Evolutionary conservation across 78 protist species (phyloP).

Genomic region (slime mould (Dictyostelium discoideum)): dicty_2.7 NC_007090.3:526001-526500

Average conservation of each 20-base stretch:
- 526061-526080: constrained; percentile 89
- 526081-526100: constrained; percentile 87
- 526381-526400: constrained; percentile 87
- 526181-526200: constrained; percentile 64
- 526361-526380: constrained; percentile 10
- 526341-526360: constrained; percentile 50
- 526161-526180: constrained; percentile 89
- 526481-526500: background rate
- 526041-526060: constrained; percentile 89
- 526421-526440: background rate
- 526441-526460: background rate
- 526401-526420: constrained; percentile 42
- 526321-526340: constrained; percentile 90
- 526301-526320: constrained; percentile 84
- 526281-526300: constrained; percentile 84
- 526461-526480: background rate
- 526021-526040: constrained; percentile 28
- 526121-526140: constrained; percentile 81
- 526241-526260: constrained; percentile 83
- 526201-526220: constrained; percentile 85
- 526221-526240: constrained; percentile 88
- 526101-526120: constrained; percentile 89
- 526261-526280: constrained; percentile 75
- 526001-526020: background rate
- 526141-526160: constrained; percentile 83